A percentile compares a stretch with the other conserved stretches of the same genome.
Evolutionary conservation across 768 basidiomycete species (phyloP).

Genomic region (Psilocybe subaeruginosa): DNA sequence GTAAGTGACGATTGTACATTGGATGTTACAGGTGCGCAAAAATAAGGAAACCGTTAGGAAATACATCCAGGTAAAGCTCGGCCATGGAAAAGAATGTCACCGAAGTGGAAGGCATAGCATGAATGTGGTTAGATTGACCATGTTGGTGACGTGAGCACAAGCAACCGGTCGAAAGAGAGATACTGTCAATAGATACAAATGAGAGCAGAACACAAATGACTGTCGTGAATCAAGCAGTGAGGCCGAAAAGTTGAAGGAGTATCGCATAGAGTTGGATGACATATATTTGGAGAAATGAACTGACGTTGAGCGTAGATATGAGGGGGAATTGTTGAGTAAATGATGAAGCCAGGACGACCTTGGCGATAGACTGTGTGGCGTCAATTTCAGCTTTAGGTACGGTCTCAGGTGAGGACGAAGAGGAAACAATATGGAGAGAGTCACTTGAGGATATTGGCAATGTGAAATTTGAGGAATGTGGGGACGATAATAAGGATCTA

Average conservation of each 20-base stretch:
- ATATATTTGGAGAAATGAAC: conserved; percentile 41
- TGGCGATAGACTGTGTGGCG: not conserved
- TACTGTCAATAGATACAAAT: not conserved
- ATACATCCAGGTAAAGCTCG: not conserved
- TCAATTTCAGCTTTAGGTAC: not conserved
- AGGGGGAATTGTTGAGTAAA: conserved; percentile 26
- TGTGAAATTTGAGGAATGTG: not conserved
- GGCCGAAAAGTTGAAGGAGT: conserved; percentile 32
- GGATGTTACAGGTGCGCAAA: not conserved
- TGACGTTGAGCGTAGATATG: conserved; percentile 28
- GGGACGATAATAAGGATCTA: no score
- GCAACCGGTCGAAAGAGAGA: not conserved
- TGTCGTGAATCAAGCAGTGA: conserved; percentile 1
- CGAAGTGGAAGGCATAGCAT: no score
- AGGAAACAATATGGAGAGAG: no score
- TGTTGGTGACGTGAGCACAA: not conserved
- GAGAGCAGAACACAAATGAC: not conserved
- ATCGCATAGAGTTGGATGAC: conserved; percentile 46
- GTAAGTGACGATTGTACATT: not conserved
- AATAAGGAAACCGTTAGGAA: not conserved
- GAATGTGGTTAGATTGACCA: no score
- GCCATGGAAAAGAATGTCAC: no score
- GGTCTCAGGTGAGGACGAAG: not conserved
- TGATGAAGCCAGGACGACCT: conserved; percentile 8
- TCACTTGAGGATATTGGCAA: not conserved